Conservation (phyloP, 352 stramenopile species). For the Globisporangium cystogenes region DNA sequence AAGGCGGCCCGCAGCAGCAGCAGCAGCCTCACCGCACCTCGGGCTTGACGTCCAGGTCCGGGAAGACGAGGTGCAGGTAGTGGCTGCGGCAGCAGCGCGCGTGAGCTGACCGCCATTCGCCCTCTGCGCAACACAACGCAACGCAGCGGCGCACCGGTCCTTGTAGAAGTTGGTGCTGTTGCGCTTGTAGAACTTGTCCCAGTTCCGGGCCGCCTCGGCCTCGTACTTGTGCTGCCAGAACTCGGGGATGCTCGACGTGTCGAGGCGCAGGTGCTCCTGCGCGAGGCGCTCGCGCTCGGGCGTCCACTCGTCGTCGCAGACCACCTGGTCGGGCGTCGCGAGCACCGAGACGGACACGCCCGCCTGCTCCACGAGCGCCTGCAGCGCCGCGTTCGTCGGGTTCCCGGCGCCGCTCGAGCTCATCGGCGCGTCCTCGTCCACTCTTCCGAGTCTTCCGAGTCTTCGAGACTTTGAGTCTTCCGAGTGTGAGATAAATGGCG, state of each 20-base stretch:
- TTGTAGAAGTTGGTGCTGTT: constrained; percentile 95
- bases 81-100: constrained; percentile 37
- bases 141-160: constrained; percentile 46
- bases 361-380: constrained; percentile 72
- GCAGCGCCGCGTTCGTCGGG: constrained; percentile 65
- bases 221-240: constrained; percentile 90
- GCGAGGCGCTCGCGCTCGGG: constrained; percentile 71
- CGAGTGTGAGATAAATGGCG: neutral
- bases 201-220: constrained; percentile 79
- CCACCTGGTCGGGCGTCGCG: constrained; percentile 50
- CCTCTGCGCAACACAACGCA: neutral
- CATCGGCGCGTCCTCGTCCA: neutral
- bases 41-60: constrained; percentile 63
- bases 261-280: constrained; percentile 54
- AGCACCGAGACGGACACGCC: constrained; percentile 63
- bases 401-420: constrained; percentile 41
- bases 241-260: constrained; percentile 69
- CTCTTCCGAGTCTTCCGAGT: too few relatives aligned
- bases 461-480: too few relatives aligned
- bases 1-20: too few relatives aligned
- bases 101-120: neutral
- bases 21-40: constrained; percentile 17
- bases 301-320: constrained; percentile 83
- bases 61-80: constrained; percentile 92
- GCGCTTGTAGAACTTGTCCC: constrained; percentile 93